Conservation (phyloP, 768 basidiomycete species). For the Calocera cornea region DNA sequence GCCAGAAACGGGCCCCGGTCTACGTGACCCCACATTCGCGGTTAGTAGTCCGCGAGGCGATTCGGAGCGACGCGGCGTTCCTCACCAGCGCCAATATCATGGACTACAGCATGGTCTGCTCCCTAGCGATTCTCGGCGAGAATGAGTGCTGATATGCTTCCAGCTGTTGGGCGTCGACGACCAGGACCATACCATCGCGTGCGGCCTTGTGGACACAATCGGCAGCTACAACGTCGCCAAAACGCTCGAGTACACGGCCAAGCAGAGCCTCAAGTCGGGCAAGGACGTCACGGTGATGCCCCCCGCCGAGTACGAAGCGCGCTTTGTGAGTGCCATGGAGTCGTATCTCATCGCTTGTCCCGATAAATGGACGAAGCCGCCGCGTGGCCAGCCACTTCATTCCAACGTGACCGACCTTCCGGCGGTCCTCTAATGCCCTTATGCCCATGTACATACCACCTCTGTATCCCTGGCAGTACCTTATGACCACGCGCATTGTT, state of each 20-base stretch:
- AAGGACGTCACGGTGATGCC: slow-evolving; percentile 72
- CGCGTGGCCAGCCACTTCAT: not conserved
- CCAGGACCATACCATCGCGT: slow-evolving; percentile 50
- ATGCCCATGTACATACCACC: too few species aligned
- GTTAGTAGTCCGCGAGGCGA: slow-evolving; percentile 51
- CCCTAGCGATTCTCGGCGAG: too few species aligned
- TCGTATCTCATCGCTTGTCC: slow-evolving; percentile 67
- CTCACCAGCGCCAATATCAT: slow-evolving; percentile 65
- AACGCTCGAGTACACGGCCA: slow-evolving; percentile 74
- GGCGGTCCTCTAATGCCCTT: not conserved
- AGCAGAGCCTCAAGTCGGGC: slow-evolving; percentile 53
- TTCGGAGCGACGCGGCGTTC: slow-evolving; percentile 59
- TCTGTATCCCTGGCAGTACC: not conserved
- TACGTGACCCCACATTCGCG: slow-evolving; percentile 63
- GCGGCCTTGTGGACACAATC: slow-evolving; percentile 75
- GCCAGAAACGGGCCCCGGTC: slow-evolving; percentile 49
- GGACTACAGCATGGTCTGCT: too few species aligned
- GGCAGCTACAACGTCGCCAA: slow-evolving; percentile 79
- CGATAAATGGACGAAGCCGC: slow-evolving; percentile 29
- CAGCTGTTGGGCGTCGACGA: slow-evolving; percentile 63
- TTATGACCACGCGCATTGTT: not conserved
- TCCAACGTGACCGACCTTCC: not conserved
- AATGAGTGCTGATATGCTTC: too few species aligned
- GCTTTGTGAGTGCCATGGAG: slow-evolving; percentile 58
- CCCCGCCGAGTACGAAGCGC: slow-evolving; percentile 63